Evolutionary conservation across 139 green algal genomes (phyloP), one percentile per base, ranked within the genome.

Genomic region (Chara braunii): DNA sequence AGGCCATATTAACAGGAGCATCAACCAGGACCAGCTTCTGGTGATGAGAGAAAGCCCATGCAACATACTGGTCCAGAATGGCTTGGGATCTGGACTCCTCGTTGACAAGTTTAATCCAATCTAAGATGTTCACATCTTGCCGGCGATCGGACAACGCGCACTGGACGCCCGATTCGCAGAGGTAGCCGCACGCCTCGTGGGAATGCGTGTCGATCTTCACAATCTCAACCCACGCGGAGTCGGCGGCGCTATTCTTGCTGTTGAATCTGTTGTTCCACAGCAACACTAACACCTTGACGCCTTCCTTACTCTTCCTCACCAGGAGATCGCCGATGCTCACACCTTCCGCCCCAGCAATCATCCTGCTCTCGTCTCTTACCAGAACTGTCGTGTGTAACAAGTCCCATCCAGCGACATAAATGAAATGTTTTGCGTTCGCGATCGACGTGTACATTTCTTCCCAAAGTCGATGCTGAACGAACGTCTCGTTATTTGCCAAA

Each of bases 371-470:
- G 12, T 56, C 28, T 31, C 59, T 54, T 43, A 43, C 43, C 57
- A 86, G 68, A 29, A 33, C 34, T 3, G 77, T 78, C 35, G 78
- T 64, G 35, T 45, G 44, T 54, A 64, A 84, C 22, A 84, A 28
- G 4, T 54, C 70, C 81, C 81, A 86, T 8, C 81, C 80, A 24
- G 77, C 68, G 32, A 84, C 60, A 48, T 76, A 84, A 44, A 84
- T 74, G 14, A 86, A 65, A 14, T 79, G 51, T 44, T 60, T 37
- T 9, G 74, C 74, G 22, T 14, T 30, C 11, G 12, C 50, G 50
- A 84, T 81, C 8, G 78, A 66, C 1, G 59, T 51, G 43, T 77
- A 77, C 26, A 83, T 37, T 54, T 84, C 79, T 22, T 66, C 44
- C 80, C 80, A 86, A 26, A 23, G 37, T 11, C 50, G 50, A 23